Base-by-base conservation (phyloP, 225 moss, liverwort and hornwort species). In the Physcomitrellopsis africana region DNA sequence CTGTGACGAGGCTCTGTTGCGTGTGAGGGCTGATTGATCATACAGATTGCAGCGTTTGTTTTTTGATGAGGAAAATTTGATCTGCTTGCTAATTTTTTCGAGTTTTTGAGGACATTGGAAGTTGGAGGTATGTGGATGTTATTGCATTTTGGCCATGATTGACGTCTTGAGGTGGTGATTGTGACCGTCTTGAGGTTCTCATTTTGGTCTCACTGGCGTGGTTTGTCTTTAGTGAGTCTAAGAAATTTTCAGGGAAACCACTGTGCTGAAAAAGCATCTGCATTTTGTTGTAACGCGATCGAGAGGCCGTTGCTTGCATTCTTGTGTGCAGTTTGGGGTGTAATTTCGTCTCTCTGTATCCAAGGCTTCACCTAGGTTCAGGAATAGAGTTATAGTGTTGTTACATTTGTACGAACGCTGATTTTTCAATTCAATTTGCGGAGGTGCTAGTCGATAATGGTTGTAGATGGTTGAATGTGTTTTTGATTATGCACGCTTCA, bases 131-230 rank as follows among this genome's bases (percentile, higher is more conserved):
- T 16, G 23, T 13, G n/a, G 41, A 65, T 46, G 64, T 79, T 12
- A 55, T 61, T 73, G 79, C 68, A 68, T 53, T 74, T 72, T 41
- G 51, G n/a, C 53, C 53, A 53, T 26, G 10, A 52, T 52, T 53
- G 43, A 17, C 5, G 49, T 20, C 20, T 18, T 11, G 75, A 48
- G 37, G 5, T 15, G 3, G 48, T 49, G 48, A 49, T 49, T 15
- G 32, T 27, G 44, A 44, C 45, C 19, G 13, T n/a, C 57, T n/a
- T 3, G 5, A 15, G 32, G 15, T 37, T 60, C 1, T 37, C 51
- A 32, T 1, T 1, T 37, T 7, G 32, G 32, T 37, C 3, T 37
- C 32, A 37, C 32, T 37, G 32, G 32, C 32, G 0, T 37, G 32
- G 5, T 5, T 37, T 37, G 32, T 37, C 32, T 4, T 37, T 5